phyloP scores from a whole-genome alignment of 1,284 basidiomycete species.

The Fistulinella cinereoalba region DNA sequence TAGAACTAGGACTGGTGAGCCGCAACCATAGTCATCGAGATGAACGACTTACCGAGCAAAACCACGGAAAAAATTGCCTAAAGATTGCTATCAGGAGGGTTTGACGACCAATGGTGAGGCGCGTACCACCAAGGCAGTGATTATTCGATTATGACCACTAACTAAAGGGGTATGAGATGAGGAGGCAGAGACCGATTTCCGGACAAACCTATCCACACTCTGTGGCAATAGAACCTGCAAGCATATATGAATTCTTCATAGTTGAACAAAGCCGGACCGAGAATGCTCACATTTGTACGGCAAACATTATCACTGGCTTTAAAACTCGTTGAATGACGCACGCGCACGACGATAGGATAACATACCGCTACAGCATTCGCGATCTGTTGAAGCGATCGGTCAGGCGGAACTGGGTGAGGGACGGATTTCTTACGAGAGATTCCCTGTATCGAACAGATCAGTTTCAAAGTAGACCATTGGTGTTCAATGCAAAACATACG shows the following conservation, averaged over 20 bases:
- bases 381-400: no score
- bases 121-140: conserved; percentile 8
- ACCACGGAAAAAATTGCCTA: not conserved
- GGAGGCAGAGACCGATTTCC: not conserved
- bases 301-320: not conserved
- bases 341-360: not conserved
- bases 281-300: conserved; percentile 4
- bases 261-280: no score
- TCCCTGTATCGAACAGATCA: not conserved
- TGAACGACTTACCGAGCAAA: conserved; percentile 1
- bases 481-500: not conserved
- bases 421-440: not conserved
- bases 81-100: not conserved
- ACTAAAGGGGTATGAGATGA: not conserved
- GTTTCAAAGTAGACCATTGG: not conserved
- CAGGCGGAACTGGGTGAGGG: no score
- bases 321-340: not conserved
- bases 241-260: not conserved
- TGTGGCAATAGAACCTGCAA: conserved; percentile 9
- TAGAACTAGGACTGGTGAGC: conserved; percentile 1
- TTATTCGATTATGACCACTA: conserved; percentile 1
- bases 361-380: not conserved
- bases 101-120: not conserved
- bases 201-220: conserved; percentile 9
- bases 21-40: not conserved